phyloP scores from a whole-genome alignment of 2,329 filamentous ascomycete genomes.

The Diplodia mutila region DNA sequence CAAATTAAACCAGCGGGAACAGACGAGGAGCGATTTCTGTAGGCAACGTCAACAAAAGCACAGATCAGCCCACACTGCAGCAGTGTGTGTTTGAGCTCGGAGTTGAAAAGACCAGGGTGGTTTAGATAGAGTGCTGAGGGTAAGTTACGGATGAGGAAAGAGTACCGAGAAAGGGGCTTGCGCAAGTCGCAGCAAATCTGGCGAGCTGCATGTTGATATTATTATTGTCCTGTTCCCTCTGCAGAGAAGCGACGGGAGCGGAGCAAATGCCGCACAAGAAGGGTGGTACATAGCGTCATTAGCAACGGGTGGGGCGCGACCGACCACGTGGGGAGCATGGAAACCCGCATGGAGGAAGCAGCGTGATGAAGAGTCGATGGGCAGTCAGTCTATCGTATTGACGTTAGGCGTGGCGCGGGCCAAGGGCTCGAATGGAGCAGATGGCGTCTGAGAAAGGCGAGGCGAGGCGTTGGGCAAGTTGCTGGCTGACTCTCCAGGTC shows the following conservation, averaged over 20 bases:
- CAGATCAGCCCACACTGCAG: neutral
- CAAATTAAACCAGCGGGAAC: no score
- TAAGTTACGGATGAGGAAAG: neutral
- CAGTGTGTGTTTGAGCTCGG: neutral
- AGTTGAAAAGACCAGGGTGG: neutral
- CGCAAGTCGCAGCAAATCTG: neutral
- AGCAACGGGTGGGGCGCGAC: neutral
- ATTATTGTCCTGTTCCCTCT: neutral
- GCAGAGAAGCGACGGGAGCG: neutral
- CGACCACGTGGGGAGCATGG: constrained; percentile 10
- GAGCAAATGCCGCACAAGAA: neutral
- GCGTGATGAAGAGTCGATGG: neutral
- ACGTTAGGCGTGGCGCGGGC: neutral
- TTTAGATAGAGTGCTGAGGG: neutral
- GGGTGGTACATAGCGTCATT: neutral
- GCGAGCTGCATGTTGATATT: neutral
- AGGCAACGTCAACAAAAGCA: neutral
- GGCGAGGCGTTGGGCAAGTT: neutral
- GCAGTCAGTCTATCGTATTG: neutral
- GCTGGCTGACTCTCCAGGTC: neutral
- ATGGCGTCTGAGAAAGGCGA: neutral
- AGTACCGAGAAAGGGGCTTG: neutral
- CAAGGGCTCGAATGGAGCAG: constrained; percentile 8
- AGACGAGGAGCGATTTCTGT: neutral
- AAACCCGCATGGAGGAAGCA: neutral